A percentile compares a stretch with the other conserved stretches of the same genome.
These are phyloP conservation scores for Manihot esculenta DNA, from an alignment of 441 rosid species.

Conservation along the genomic window DNA sequence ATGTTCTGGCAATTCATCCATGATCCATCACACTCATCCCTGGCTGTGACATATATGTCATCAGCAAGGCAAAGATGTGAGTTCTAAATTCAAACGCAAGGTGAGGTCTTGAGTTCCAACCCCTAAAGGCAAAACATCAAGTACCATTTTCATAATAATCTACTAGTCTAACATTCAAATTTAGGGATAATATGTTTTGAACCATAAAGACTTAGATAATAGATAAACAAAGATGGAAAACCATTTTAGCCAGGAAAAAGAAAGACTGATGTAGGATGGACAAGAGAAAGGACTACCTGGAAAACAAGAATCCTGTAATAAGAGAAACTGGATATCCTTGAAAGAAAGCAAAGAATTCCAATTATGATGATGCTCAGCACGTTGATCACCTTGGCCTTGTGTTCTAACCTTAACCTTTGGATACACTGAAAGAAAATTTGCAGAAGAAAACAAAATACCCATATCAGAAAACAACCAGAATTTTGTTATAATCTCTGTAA, in stretches of 20 bases:
- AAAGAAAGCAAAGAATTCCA: slow-evolving; percentile 39
- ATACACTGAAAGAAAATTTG: slow-evolving; percentile 41
- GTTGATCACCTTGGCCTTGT: slow-evolving; percentile 27
- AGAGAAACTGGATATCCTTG: slow-evolving; percentile 44
- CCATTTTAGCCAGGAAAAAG: neutral
- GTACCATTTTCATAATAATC: no score
- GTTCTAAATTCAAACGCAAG: no score
- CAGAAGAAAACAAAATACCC: neutral
- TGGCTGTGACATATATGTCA: no score
- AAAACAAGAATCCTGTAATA: slow-evolving; percentile 43
- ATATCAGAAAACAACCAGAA: slow-evolving; percentile 3
- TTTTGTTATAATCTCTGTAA: neutral
- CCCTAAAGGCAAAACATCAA: no score
- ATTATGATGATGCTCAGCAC: slow-evolving; percentile 23
- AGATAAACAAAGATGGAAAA: no score
- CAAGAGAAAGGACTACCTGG: slow-evolving; percentile 32
- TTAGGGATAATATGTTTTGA: no score
- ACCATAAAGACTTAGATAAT: no score
- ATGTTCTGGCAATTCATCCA: no score
- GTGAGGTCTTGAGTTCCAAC: no score
- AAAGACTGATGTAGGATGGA: neutral
- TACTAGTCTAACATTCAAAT: no score
- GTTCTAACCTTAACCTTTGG: slow-evolving; percentile 55
- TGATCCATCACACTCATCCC: no score
- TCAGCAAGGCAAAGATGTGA: no score